Conservation (phyloP, 208 protist genomes). For the Phytomonas serpens region DNA sequence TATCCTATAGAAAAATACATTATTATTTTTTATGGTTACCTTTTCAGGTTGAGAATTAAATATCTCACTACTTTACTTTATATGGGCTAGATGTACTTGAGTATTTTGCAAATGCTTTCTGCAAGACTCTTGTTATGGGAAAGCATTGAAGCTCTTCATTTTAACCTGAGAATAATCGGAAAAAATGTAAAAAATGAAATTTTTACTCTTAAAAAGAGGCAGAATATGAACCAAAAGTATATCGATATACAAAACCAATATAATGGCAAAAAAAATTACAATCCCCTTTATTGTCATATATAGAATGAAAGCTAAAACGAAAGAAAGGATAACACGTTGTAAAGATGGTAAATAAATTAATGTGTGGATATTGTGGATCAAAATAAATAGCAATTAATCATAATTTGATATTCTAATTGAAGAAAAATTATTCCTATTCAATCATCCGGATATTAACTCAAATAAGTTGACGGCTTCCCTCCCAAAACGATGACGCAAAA, state of each 20-base stretch:
- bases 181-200: conserved; percentile 9
- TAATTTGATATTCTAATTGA: not conserved
- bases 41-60: not conserved
- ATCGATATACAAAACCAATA: conserved; percentile 6
- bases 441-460: not conserved
- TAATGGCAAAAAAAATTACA: conserved; percentile 1
- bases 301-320: conserved; percentile 3
- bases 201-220: conserved; percentile 4
- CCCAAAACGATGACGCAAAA: not conserved
- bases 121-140: not conserved
- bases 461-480: not conserved
- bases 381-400: conserved; percentile 4
- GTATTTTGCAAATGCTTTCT: not conserved
- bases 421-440: conserved; percentile 1
- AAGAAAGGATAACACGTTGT: not conserved
- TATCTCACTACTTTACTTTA: conserved; percentile 3
- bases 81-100: not conserved
- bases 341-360: conserved; percentile 2
- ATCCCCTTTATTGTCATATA: not conserved
- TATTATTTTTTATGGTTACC: not conserved
- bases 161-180: not conserved
- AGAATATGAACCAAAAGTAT: conserved; percentile 3
- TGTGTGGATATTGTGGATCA: not conserved
- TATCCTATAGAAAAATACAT: not conserved
- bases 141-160: not conserved